A percentile compares a stretch with the other conserved stretches of the same genome.
phyloP scores from a whole-genome alignment of 345 rosid genomes.

The Conringia planisiliqua region DNA sequence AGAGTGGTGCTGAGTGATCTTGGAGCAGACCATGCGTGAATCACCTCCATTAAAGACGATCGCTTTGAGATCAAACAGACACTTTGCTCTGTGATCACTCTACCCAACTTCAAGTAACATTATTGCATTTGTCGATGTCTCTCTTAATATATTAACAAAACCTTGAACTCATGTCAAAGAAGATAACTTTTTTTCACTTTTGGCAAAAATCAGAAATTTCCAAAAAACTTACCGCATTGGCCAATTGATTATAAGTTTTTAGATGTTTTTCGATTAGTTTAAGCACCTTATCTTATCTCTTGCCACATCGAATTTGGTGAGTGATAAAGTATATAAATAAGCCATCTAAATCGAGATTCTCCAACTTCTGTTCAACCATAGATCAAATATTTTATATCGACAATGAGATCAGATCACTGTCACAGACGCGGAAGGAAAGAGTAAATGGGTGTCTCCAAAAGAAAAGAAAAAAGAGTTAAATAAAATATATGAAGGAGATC shows the following conservation, averaged over 20 bases:
- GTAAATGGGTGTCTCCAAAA: neutral
- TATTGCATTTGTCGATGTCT: neutral
- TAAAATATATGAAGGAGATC: neutral
- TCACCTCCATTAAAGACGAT: slow-evolving; percentile 46
- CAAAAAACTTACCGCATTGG: neutral
- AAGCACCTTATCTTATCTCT: slow-evolving; percentile 14
- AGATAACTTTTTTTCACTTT: neutral
- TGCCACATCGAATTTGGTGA: slow-evolving; percentile 14
- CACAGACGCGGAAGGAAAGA: neutral
- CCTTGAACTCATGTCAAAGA: no score
- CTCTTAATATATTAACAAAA: neutral
- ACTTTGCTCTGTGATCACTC: slow-evolving; percentile 7
- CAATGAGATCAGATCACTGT: neutral
- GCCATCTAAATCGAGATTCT: neutral
- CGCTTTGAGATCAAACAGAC: neutral
- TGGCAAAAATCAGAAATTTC: neutral
- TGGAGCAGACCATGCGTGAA: slow-evolving; percentile 88
- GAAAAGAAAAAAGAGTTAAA: neutral
- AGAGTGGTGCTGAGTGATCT: slow-evolving; percentile 82
- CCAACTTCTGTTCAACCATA: neutral
- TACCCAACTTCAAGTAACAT: neutral
- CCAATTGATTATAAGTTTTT: neutral
- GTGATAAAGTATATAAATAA: neutral
- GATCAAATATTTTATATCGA: neutral
- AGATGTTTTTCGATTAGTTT: neutral